phyloP scores from a whole-genome alignment of 2,329 filamentous ascomycete species.

The Exophiala phaeomuriformis region DNA sequence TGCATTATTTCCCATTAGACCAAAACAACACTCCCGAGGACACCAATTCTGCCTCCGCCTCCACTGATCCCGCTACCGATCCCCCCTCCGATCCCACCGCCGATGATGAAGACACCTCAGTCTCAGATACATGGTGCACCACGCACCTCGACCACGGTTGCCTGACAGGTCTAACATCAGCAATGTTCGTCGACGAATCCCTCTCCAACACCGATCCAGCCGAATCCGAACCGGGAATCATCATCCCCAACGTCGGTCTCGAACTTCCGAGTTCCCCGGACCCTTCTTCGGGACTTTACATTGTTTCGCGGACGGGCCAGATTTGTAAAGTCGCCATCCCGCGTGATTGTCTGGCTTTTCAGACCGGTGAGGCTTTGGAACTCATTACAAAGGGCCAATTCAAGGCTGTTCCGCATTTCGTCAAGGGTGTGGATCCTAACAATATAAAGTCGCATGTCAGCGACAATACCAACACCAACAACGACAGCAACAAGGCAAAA shows the following conservation, averaged over 20 bases:
- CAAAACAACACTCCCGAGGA: not conserved
- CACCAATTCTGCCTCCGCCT: not conserved
- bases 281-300: constrained; percentile 81
- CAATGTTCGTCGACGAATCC: constrained; percentile 87
- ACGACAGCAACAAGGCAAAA: not conserved
- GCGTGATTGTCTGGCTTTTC: constrained; percentile 84
- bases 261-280: constrained; percentile 75
- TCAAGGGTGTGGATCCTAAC: constrained; percentile 62
- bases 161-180: constrained; percentile 84
- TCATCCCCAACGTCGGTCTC: not conserved
- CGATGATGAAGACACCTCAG: not conserved
- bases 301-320: constrained; percentile 72
- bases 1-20: constrained; percentile 76
- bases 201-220: constrained; percentile 17
- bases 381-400: constrained; percentile 86
- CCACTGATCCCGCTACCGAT: not conserved
- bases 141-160: constrained; percentile 75
- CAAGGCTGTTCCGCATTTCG: constrained; percentile 92
- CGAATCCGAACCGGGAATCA: not conserved
- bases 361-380: constrained; percentile 88
- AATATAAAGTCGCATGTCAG: constrained; percentile 17
- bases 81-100: not conserved
- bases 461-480: constrained; percentile 18
- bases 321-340: constrained; percentile 91
- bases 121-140: constrained; percentile 91